phyloP scores from a whole-genome alignment of 1,284 basidiomycete genomes.

The Veloboletus limbatus region DNA sequence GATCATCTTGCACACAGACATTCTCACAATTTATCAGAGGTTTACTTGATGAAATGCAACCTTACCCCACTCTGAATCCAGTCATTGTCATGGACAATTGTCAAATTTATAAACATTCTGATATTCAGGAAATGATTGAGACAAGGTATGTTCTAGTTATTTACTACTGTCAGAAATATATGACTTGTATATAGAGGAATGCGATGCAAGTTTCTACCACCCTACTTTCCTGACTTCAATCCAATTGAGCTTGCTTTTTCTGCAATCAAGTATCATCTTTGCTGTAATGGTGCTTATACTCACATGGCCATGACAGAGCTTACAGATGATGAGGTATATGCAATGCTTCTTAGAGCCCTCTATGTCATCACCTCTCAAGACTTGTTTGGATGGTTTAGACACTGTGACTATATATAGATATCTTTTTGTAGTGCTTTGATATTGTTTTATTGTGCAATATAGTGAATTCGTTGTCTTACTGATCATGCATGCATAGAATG shows the following conservation, averaged over 20 bases:
- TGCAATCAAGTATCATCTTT: not conserved
- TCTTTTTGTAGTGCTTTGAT: too few relatives aligned
- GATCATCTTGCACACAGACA: conserved; percentile 9
- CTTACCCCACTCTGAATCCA: not conserved
- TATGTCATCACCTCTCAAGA: too few relatives aligned
- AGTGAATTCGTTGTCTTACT: too few relatives aligned
- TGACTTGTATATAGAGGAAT: not conserved
- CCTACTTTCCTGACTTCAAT: not conserved
- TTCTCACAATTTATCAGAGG: conserved; percentile 24
- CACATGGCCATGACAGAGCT: not conserved
- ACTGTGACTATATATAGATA: too few relatives aligned
- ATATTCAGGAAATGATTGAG: conserved; percentile 3
- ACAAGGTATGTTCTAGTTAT: too few relatives aligned
- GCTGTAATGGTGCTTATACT: not conserved
- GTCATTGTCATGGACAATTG: conserved; percentile 19
- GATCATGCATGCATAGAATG: too few relatives aligned
- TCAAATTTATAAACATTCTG: conserved; percentile 7
- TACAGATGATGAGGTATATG: not conserved
- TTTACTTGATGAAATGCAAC: conserved; percentile 35
- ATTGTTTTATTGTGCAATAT: too few relatives aligned
- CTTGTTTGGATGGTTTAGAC: too few relatives aligned
- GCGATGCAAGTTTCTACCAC: not conserved
- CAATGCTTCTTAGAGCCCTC: too few relatives aligned
- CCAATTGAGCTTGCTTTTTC: not conserved
- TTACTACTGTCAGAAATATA: too few relatives aligned